phyloP scores from a whole-genome alignment of 2,329 filamentous ascomycete genomes.

The Akanthomyces uredinophilus region DNA sequence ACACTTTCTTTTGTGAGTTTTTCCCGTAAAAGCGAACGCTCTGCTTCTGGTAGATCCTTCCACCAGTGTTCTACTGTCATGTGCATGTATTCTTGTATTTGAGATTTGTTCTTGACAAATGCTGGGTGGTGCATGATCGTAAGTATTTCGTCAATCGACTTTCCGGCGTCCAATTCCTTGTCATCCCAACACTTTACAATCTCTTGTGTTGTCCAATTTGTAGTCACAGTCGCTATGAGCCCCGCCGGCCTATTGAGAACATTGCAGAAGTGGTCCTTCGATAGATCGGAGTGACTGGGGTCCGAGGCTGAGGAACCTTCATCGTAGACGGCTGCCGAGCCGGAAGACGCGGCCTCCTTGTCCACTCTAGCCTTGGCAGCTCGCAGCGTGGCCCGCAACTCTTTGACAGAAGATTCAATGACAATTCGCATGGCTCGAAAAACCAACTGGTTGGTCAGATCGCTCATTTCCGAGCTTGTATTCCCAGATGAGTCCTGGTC shows the following conservation, averaged over 20 bases:
- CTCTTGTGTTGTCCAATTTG: conserved; percentile 26
- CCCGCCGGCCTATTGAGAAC: conserved; percentile 40
- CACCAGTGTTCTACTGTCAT: conserved; percentile 72
- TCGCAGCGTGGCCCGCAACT: conserved; percentile 69
- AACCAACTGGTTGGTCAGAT: conserved; percentile 86
- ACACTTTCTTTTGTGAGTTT: conserved; percentile 26
- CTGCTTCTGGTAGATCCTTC: conserved; percentile 37
- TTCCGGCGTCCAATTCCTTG: conserved; percentile 65
- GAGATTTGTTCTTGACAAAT: conserved; percentile 62
- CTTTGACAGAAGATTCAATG: conserved; percentile 78
- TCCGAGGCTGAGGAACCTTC: conserved; percentile 66
- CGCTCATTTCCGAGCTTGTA: conserved; percentile 31
- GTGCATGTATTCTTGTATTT: conserved; percentile 81
- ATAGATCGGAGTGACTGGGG: conserved; percentile 72
- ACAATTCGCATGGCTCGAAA: conserved; percentile 83
- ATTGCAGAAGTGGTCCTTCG: conserved; percentile 74
- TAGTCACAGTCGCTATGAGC: conserved; percentile 25
- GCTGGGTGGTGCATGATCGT: conserved; percentile 82
- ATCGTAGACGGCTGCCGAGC: conserved; percentile 57
- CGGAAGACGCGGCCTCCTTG: conserved; percentile 43
- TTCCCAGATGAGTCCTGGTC: conserved; percentile 18
- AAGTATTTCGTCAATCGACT: conserved; percentile 70
- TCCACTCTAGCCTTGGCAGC: conserved; percentile 26
- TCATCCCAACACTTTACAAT: conserved; percentile 61
- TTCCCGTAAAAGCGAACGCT: conserved; percentile 20